These are phyloP conservation scores for Penicillium glabrum DNA, from an alignment of 2,329 filamentous ascomycete genomes.

Conservation along the genomic window DNA sequence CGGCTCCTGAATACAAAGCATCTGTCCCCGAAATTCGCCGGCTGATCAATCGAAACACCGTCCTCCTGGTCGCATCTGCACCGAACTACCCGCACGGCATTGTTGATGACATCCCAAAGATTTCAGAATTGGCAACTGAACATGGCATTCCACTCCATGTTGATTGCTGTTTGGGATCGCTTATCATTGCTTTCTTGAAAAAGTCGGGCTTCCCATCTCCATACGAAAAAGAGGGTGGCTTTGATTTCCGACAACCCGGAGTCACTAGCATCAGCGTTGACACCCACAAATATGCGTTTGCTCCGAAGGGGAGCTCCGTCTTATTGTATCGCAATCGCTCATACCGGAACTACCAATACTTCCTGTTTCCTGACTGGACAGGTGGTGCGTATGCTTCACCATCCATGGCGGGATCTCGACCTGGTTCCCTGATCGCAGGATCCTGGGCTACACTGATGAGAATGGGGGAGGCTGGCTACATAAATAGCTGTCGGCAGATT, in stretches of 20 bases:
- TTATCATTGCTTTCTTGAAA: constrained; percentile 87
- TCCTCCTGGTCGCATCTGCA: constrained; percentile 88
- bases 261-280: constrained; percentile 96
- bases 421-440: constrained; percentile 89
- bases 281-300: constrained; percentile 98
- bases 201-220: constrained; percentile 75
- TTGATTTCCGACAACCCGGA: constrained; percentile 91
- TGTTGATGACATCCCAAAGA: constrained; percentile 85
- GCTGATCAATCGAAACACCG: constrained; percentile 89
- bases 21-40: constrained; percentile 76
- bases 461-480: constrained; percentile 83
- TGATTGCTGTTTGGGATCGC: constrained; percentile 95
- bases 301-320: constrained; percentile 94
- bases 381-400: constrained; percentile 95
- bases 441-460: constrained; percentile 93
- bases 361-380: constrained; percentile 90
- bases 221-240: constrained; percentile 68
- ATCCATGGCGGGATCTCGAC: constrained; percentile 84
- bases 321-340: constrained; percentile 80
- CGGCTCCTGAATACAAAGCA: constrained; percentile 81
- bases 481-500: constrained; percentile 82
- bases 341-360: constrained; percentile 90
- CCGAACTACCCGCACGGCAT: constrained; percentile 99
- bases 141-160: constrained; percentile 87
- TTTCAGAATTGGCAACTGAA: constrained; percentile 78